Evolutionary conservation across 2,329 filamentous ascomycete genomes (phyloP), one percentile per base, ranked within the genome.

Genomic region (Beauveria medogensis): DNA sequence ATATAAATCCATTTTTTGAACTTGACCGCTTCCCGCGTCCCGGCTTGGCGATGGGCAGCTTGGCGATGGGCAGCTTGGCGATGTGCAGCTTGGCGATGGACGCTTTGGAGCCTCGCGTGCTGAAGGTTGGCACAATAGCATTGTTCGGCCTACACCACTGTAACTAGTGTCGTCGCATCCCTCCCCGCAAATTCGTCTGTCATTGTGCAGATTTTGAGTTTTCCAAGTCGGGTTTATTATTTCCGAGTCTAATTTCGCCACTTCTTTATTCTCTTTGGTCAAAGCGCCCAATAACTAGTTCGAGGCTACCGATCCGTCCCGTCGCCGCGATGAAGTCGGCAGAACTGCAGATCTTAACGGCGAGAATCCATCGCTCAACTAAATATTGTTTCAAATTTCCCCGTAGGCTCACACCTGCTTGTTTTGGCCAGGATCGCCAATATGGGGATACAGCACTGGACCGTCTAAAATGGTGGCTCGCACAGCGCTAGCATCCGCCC

Each of bases 31-130:
- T 52, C 37, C 48, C n/a, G 56, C 14, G 5, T 46, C 22, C 56
- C 47, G 48, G 40, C 56, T 59, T 58, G 55, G 55, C 55, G 46
- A 58, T 58, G 34, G 46, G 12, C 22, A 47, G 30, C 34, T 50
- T 50, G 43, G 20, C 46, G 9, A 24, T 26, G 30, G 47, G 22
- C 22, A 22, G 22, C 22, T 22, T 22, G 43, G 20, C 46, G 9
- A 24, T 26, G 30, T n/a, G 22, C 22, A 22, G 22, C 22, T 22
- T 22, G 43, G 20, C 46, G 9, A 24, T 26, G 30, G 47, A 10
- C 30, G 30, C 4, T 14, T 34, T 5, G 37, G 41, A 24, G 43
- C 7, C 22, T 10, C 28, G 28, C 2, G 3, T 30, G 28, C 28
- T 34, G 10, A 10, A n/a, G 22, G 53, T 18, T 12, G 30, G 34